Percentiles rank a stretch among this genome's conserved stretches.
Evolutionary conservation across 352 stramenopile genomes (phyloP).

Genomic region (Blastocystis sp.): DNA sequence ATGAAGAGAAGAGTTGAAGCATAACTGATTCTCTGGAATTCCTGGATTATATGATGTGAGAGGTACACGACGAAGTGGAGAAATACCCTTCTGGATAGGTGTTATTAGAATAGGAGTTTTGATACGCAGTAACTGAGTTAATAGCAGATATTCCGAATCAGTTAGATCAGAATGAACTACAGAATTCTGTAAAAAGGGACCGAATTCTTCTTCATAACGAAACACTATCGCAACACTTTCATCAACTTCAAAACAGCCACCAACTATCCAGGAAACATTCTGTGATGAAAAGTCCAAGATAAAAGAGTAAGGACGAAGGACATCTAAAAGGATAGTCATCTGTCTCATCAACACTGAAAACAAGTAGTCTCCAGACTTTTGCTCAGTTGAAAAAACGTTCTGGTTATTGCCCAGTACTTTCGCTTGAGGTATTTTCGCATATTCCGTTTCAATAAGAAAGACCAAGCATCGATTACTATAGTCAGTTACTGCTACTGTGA

Average conservation of each 20-base stretch:
- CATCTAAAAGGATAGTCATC: background rate
- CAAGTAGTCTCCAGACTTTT: background rate
- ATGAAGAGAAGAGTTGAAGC: background rate
- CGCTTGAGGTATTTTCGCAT: background rate
- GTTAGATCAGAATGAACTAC: background rate
- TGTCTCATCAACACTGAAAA: background rate
- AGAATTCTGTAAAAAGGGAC: background rate
- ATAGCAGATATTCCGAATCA: background rate
- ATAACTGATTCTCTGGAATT: background rate
- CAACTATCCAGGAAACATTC: slow-evolving; percentile 11
- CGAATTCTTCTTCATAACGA: background rate
- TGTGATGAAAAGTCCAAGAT: background rate
- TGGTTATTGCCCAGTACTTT: background rate
- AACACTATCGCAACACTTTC: background rate
- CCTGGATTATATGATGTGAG: background rate
- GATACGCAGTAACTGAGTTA: background rate
- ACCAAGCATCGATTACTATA: slow-evolving; percentile 7
- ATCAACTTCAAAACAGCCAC: slow-evolving; percentile 43
- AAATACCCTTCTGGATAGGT: background rate
- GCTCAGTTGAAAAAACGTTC: background rate
- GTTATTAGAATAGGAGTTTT: background rate
- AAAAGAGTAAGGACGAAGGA: background rate
- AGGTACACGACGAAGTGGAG: background rate
- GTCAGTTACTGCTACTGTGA: background rate
- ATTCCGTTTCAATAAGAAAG: background rate